Percentiles rank a stretch among this genome's conserved stretches.
Conservation (phyloP, 23 red algal genomes). For the Gracilaria vermiculophylla region DNA sequence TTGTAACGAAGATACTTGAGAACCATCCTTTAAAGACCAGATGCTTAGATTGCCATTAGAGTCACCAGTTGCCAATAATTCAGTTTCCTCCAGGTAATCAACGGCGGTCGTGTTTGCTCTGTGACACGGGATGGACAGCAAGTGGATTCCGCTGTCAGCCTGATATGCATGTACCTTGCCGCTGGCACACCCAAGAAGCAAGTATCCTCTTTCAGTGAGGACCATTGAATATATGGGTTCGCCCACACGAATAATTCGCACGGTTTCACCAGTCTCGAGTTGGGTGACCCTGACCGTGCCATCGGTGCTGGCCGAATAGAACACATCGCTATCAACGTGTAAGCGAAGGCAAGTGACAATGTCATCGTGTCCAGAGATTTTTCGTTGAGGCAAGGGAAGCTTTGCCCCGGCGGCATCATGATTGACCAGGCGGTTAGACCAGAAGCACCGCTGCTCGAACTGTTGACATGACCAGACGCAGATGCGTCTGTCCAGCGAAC, state of each 20-base stretch:
- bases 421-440: not conserved
- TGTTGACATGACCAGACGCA: not conserved
- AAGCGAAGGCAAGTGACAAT: slow-evolving; percentile 7
- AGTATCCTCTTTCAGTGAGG: slow-evolving; percentile 49
- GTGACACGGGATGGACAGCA: slow-evolving; percentile 53
- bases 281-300: slow-evolving; percentile 33
- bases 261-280: slow-evolving; percentile 11
- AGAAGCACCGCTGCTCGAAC: slow-evolving; percentile 12
- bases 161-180: slow-evolving; percentile 49
- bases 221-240: slow-evolving; percentile 58
- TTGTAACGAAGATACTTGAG: not conserved
- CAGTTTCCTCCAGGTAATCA: slow-evolving; percentile 37
- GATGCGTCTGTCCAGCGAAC: slow-evolving; percentile 15
- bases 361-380: slow-evolving; percentile 25
- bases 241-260: slow-evolving; percentile 31
- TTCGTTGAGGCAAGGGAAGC: not conserved
- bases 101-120: slow-evolving; percentile 32
- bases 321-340: not conserved
- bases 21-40: slow-evolving; percentile 45
- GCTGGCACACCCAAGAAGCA: slow-evolving; percentile 48
- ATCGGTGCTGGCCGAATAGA: slow-evolving; percentile 57
- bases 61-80: slow-evolving; percentile 48
- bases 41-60: slow-evolving; percentile 20
- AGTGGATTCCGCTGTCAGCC: slow-evolving; percentile 23
- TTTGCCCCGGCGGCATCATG: not conserved